phyloP scores from a whole-genome alignment of 306 rosid species.

The Amphicarpaea edgeworthii region DNA sequence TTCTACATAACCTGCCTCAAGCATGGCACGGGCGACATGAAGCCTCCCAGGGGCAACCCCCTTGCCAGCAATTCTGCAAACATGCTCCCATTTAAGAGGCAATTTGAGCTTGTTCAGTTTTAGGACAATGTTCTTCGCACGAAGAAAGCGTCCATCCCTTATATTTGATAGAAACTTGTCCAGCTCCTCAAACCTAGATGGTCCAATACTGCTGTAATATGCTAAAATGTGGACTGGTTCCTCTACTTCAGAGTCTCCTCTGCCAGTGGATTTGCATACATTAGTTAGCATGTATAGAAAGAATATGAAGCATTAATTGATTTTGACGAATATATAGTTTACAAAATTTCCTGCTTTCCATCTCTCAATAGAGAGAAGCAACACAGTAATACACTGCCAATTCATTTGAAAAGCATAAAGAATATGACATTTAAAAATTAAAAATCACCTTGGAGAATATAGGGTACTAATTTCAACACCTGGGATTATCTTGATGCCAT shows the following conservation, averaged over 20 bases:
- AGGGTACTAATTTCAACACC: conserved; percentile 96
- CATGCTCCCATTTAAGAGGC: conserved; percentile 96
- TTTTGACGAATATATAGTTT: neutral
- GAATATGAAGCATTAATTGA: conserved; percentile 11
- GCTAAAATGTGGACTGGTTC: conserved; percentile 97
- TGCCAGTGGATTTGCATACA: conserved; percentile 50
- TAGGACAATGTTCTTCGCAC: conserved; percentile 83
- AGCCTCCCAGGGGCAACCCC: conserved; percentile 99
- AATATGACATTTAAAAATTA: conserved; percentile 40
- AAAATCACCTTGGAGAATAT: conserved; percentile 71
- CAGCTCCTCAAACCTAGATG: conserved; percentile 67
- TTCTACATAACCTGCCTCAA: conserved; percentile 92
- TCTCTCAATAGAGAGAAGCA: conserved; percentile 23
- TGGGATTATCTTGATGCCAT: conserved; percentile 92
- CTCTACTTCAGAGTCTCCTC: conserved; percentile 74
- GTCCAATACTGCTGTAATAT: conserved; percentile 95
- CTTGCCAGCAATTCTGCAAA: conserved; percentile 84
- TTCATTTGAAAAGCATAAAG: conserved; percentile 15
- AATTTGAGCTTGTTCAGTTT: conserved; percentile 88
- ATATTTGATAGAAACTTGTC: conserved; percentile 77
- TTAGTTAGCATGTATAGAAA: conserved; percentile 33
- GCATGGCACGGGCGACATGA: conserved; percentile 95
- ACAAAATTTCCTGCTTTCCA: neutral
- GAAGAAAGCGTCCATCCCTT: conserved; percentile 89
- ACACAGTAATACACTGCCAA: neutral